A percentile compares a stretch with the other conserved stretches of the same genome.
These are phyloP conservation scores for Fomitiporia mediterranea DNA, from an alignment of 1,284 basidiomycete genomes.

Conservation along the genomic window DNA sequence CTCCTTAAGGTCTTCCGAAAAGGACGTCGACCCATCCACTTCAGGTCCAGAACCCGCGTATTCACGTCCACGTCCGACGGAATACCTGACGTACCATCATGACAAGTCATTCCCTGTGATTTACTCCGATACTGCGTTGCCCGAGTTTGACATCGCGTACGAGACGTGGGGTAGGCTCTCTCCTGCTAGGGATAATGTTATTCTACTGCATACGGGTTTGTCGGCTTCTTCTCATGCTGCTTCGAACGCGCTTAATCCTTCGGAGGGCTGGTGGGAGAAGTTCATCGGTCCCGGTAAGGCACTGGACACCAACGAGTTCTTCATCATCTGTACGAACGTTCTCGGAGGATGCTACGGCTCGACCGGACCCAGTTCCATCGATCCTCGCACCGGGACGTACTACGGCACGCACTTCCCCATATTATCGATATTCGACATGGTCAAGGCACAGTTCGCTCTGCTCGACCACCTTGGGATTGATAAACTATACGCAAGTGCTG, in stretches of 20 bases:
- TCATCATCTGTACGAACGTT: constrained; percentile 95
- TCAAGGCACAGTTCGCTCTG: constrained; percentile 84
- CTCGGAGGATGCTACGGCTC: constrained; percentile 97
- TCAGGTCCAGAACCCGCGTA: constrained; percentile 76
- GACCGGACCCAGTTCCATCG: constrained; percentile 85
- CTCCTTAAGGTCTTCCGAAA: constrained; percentile 21
- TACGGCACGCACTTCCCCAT: constrained; percentile 94
- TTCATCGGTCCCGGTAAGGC: constrained; percentile 96
- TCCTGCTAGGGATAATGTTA: constrained; percentile 76
- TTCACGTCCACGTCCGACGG: constrained; percentile 64
- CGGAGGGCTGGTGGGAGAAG: constrained; percentile 97
- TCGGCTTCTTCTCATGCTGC: constrained; percentile 96
- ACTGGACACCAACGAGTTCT: constrained; percentile 91
- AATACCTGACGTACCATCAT: constrained; percentile 67
- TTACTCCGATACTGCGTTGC: constrained; percentile 64
- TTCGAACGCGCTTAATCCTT: constrained; percentile 71
- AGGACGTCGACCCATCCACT: constrained; percentile 26
- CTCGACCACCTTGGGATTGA: constrained; percentile 84
- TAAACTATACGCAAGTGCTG: constrained; percentile 88
- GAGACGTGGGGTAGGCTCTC: constrained; percentile 96
- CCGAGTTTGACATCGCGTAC: constrained; percentile 87
- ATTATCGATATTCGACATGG: constrained; percentile 95
- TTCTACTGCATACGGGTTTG: constrained; percentile 95
- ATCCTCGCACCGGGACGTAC: constrained; percentile 61
- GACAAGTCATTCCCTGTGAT: constrained; percentile 60